These are phyloP conservation scores for Cinchona pubescens DNA, from an alignment of 257 asterid species.

Conservation along the genomic window DNA sequence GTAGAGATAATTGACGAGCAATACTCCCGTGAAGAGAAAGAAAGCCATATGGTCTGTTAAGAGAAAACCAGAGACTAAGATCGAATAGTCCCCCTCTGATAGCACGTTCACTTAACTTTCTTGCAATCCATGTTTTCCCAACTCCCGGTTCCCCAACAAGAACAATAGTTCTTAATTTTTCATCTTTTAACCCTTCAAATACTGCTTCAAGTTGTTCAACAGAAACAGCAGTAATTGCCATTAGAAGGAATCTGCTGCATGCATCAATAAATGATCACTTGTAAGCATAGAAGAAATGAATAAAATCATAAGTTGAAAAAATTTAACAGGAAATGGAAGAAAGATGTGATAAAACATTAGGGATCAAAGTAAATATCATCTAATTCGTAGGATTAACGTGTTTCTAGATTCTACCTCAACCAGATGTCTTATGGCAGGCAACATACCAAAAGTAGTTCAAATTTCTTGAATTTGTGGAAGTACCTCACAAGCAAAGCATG, in stretches of 20 bases:
- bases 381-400: not conserved
- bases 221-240: slow-evolving; percentile 8
- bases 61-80: slow-evolving; percentile 14
- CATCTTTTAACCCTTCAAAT: not conserved
- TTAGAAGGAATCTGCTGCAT: slow-evolving; percentile 1
- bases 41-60: not conserved
- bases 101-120: slow-evolving; percentile 26
- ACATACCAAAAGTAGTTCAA: not conserved
- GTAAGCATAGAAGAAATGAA: too few relatives aligned
- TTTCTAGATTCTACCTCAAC: not conserved
- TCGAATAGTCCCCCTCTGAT: slow-evolving; percentile 16
- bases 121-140: slow-evolving; percentile 44
- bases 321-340: too few relatives aligned
- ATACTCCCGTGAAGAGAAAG: not conserved
- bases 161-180: not conserved
- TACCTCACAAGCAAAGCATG: not conserved
- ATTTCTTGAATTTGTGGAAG: too few relatives aligned
- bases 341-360: too few relatives aligned
- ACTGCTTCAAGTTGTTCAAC: not conserved
- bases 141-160: slow-evolving; percentile 33
- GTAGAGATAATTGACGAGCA: slow-evolving; percentile 2
- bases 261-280: not conserved
- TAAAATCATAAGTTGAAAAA: too few relatives aligned
- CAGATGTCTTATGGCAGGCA: not conserved
- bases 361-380: not conserved